Conservation (phyloP, 2,329 filamentous ascomycete species). For the Cercospora sojina region DNA sequence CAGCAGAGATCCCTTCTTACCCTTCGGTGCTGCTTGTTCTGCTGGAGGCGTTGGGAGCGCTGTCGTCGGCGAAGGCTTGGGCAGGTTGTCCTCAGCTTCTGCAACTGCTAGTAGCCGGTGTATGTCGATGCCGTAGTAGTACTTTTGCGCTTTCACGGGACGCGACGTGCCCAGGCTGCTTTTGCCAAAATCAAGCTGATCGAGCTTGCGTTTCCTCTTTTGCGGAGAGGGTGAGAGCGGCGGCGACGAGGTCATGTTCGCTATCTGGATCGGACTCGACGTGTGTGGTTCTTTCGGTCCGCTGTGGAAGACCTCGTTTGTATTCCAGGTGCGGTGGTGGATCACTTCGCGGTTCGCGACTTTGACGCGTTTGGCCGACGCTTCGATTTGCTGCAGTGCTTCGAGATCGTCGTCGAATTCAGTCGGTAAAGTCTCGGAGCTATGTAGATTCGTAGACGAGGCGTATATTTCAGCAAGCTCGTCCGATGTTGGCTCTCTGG, state of each 20-base stretch:
- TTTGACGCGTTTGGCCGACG: constrained; percentile 46
- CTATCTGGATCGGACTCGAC: constrained; percentile 60
- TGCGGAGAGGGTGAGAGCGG: constrained; percentile 51
- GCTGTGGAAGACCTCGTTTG: constrained; percentile 50
- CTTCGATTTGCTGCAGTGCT: constrained; percentile 48
- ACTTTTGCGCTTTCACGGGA: constrained; percentile 65
- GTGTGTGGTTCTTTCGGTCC: constrained; percentile 41
- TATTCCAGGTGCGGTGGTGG: constrained; percentile 52
- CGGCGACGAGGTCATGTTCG: constrained; percentile 55
- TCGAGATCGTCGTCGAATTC: constrained; percentile 31
- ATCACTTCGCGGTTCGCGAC: constrained; percentile 46
- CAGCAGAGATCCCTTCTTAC: constrained; percentile 56
- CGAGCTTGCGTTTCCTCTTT: constrained; percentile 35
- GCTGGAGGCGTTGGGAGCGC: constrained; percentile 39
- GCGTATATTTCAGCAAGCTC: constrained; percentile 20
- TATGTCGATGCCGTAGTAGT: constrained; percentile 91
- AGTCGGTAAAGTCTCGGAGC: constrained; percentile 17
- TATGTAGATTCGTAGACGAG: constrained; percentile 9
- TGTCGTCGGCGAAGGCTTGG: constrained; percentile 33
- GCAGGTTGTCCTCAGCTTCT: constrained; percentile 55
- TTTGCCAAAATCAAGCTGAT: constrained; percentile 32
- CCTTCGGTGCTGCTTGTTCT: constrained; percentile 34
- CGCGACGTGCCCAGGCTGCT: constrained; percentile 27
- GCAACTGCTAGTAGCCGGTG: constrained; percentile 76
- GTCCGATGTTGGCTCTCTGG: constrained; percentile 20